A percentile compares a stretch with the other conserved stretches of the same genome.
Evolutionary conservation across 192 early-diverging fungal genomes (phyloP).

Genomic region (Podila minutissima): DNA sequence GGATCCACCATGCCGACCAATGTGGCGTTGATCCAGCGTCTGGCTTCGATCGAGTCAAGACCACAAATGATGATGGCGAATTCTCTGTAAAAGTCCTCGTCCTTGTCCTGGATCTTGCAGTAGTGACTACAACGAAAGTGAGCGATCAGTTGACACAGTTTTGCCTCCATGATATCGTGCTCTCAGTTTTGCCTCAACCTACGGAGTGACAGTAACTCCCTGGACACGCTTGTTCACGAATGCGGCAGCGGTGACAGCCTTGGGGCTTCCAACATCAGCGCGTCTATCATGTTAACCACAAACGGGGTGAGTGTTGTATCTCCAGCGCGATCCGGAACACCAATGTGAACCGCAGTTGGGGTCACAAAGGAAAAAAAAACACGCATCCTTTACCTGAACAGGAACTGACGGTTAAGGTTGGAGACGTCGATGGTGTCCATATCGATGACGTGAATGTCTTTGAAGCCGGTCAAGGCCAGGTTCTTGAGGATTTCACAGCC

Average conservation of each 20-base stretch:
- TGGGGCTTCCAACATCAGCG: conserved; percentile 79
- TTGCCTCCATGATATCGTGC: conserved; percentile 4
- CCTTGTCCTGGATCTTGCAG: conserved; percentile 96
- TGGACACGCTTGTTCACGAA: conserved; percentile 78
- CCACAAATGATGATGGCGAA: conserved; percentile 94
- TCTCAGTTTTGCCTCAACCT: conserved; percentile 28
- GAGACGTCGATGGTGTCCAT: conserved; percentile 91
- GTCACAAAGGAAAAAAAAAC: not conserved
- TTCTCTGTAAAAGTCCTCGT: conserved; percentile 90
- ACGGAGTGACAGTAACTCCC: conserved; percentile 75
- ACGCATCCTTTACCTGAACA: conserved; percentile 65
- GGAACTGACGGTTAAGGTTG: conserved; percentile 87
- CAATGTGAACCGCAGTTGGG: not conserved
- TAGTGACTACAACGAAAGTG: conserved; percentile 61
- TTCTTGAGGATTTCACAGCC: conserved; percentile 90
- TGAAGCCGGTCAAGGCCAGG: conserved; percentile 82
- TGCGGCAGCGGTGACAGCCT: conserved; percentile 81
- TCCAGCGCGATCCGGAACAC: not conserved
- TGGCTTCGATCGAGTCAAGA: conserved; percentile 93
- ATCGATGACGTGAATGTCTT: conserved; percentile 86
- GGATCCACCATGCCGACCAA: conserved; percentile 78
- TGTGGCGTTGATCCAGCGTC: conserved; percentile 97
- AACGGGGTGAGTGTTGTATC: not conserved
- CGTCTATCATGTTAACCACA: conserved; percentile 41
- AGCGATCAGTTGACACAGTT: not conserved